Evolutionary conservation across 2,329 filamentous ascomycete species (phyloP).

Genomic region (Aspergillus sp.): DNA sequence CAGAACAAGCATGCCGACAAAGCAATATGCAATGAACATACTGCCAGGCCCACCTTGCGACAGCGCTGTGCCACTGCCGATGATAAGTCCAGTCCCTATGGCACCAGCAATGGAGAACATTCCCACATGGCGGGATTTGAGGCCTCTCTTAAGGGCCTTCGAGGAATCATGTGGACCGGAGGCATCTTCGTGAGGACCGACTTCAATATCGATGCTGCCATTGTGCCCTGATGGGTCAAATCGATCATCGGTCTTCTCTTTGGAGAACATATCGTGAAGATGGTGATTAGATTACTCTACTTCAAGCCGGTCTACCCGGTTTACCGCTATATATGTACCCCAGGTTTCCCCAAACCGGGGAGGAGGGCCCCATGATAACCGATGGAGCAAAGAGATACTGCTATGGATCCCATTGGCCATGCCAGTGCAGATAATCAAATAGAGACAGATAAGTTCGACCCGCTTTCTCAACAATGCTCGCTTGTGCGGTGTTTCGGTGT

Average conservation of each 20-base stretch:
- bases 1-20: conserved; percentile 1
- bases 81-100: conserved; percentile 5
- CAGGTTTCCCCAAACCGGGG: not conserved
- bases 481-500: not conserved
- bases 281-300: not conserved
- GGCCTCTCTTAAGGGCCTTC: not conserved
- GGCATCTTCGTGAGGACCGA: not conserved
- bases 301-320: not conserved
- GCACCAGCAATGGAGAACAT: conserved; percentile 5
- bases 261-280: not conserved
- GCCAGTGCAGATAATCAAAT: not conserved
- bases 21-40: conserved; percentile 3
- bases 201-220: not conserved
- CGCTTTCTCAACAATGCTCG: not conserved
- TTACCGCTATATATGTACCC: conserved; percentile 2
- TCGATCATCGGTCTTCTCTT: not conserved
- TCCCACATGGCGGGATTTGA: conserved; percentile 4
- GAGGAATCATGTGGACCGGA: not conserved
- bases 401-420: not conserved
- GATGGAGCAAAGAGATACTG: not conserved
- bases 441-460: not conserved
- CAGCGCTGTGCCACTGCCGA: conserved; percentile 2
- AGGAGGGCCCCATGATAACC: not conserved
- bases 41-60: conserved; percentile 1
- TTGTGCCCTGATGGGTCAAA: not conserved